Conservation (phyloP, 2,329 filamentous ascomycete species). For the Cordyceps tenuipes region DNA sequence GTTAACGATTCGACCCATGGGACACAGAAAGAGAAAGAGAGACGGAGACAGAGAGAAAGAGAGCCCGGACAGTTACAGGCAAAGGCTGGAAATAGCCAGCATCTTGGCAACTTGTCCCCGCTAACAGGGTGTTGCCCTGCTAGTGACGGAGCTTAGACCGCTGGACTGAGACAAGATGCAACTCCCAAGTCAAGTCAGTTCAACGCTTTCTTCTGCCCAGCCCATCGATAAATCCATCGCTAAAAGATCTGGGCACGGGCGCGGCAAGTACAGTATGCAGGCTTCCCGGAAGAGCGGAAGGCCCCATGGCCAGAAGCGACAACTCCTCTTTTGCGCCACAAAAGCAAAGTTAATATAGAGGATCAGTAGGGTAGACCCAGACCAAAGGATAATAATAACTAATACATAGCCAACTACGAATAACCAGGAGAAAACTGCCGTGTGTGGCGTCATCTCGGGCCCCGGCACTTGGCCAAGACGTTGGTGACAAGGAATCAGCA, state of each 20-base stretch:
- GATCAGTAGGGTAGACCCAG: not conserved
- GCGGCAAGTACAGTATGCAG: not conserved
- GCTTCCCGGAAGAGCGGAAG: too few relatives aligned
- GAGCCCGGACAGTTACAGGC: not conserved
- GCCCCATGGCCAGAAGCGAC: not conserved
- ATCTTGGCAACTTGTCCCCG: not conserved
- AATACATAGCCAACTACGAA: not conserved
- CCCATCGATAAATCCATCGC: too few relatives aligned
- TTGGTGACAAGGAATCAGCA: not conserved
- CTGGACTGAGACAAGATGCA: conserved; percentile 2
- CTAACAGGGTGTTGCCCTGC: not conserved
- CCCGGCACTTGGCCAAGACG: conserved; percentile 4
- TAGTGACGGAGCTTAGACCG: not conserved
- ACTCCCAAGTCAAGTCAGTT: not conserved
- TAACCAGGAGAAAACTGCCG: not conserved
- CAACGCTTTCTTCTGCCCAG: too few relatives aligned
- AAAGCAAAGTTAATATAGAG: not conserved
- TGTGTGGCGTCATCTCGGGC: not conserved
- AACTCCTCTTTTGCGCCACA: not conserved
- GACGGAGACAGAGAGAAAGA: not conserved
- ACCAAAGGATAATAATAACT: not conserved
- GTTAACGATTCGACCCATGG: not conserved
- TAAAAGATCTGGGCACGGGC: not conserved
- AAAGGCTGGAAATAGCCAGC: not conserved
- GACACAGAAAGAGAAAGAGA: not conserved